phyloP scores from a whole-genome alignment of 768 basidiomycete species.

The Leccinum sublutescens region DNA sequence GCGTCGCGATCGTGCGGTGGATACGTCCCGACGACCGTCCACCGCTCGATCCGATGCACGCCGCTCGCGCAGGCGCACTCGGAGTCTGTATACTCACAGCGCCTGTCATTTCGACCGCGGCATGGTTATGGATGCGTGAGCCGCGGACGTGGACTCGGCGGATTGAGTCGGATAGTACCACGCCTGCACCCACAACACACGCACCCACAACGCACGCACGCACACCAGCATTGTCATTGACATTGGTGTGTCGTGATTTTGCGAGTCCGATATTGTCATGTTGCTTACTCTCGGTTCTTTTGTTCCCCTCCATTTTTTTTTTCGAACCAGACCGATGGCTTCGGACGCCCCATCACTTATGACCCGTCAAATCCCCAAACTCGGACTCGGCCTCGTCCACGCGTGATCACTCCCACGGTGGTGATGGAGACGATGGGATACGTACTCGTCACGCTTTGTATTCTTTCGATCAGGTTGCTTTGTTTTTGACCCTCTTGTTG shows the following conservation, averaged over 20 bases:
- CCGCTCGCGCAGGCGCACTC: constrained; percentile 15
- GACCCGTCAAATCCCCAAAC: neutral
- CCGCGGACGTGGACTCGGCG: constrained; percentile 4
- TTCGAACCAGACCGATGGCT: neutral
- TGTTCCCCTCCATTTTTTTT: neutral
- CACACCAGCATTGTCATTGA: neutral
- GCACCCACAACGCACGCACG: too few relatives aligned
- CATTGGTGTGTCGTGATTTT: constrained; percentile 4
- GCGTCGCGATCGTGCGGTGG: constrained; percentile 3
- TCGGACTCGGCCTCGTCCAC: neutral
- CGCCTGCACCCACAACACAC: neutral
- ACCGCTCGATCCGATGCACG: constrained; percentile 8
- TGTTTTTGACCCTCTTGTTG: constrained; percentile 7
- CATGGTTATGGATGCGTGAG: neutral
- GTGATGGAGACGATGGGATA: constrained; percentile 12
- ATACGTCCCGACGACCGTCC: neutral
- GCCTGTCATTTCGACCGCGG: constrained; percentile 9
- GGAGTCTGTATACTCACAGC: constrained; percentile 10
- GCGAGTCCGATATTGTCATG: neutral
- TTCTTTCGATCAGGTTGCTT: constrained; percentile 17
- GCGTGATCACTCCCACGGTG: constrained; percentile 9
- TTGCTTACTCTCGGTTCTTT: neutral
- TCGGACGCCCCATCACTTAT: neutral
- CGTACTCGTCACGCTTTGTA: constrained; percentile 14
- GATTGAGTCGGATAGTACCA: neutral